These are phyloP conservation scores for Wickerhamomyces sp. DNA, from an alignment of 1,139 yeast genomes.

Conservation along the genomic window DNA sequence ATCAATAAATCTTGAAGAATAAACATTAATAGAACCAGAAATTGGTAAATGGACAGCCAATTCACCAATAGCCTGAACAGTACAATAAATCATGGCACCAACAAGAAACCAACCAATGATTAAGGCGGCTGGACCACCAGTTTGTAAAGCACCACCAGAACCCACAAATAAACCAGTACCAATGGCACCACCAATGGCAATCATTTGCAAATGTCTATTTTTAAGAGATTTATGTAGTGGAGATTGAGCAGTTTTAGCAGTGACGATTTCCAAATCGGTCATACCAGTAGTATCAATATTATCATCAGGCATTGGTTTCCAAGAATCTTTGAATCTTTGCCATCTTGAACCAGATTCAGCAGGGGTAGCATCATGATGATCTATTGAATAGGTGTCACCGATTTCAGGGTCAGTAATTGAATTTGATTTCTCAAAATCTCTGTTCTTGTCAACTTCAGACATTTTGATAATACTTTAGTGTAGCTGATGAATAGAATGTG, in stretches of 20 bases:
- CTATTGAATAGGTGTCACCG: conserved; percentile 10
- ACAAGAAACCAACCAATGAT: conserved; percentile 16
- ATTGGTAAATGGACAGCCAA: conserved; percentile 18
- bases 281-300: conserved; percentile 49
- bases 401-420: conserved; percentile 11
- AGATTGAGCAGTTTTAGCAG: conserved; percentile 14
- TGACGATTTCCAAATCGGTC: conserved; percentile 17
- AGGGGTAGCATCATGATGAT: background rate
- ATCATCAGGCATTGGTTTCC: conserved; percentile 45
- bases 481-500: too few species aligned
- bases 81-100: conserved; percentile 16
- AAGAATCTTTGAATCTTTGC: conserved; percentile 46
- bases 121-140: conserved; percentile 20
- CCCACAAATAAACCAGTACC: conserved; percentile 34
- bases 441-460: conserved; percentile 2
- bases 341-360: conserved; percentile 20
- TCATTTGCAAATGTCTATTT: conserved; percentile 49
- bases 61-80: conserved; percentile 17
- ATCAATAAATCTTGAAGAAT: conserved; percentile 21
- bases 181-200: conserved; percentile 74
- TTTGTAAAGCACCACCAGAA: conserved; percentile 18
- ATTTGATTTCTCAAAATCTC: conserved; percentile 6
- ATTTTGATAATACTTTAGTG: background rate
- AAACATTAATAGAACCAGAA: conserved; percentile 22
- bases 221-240: conserved; percentile 16